Evolutionary conservation across 2,329 filamentous ascomycete species (phyloP).

Genomic region (Pseudogymnoascus sp.): DNA sequence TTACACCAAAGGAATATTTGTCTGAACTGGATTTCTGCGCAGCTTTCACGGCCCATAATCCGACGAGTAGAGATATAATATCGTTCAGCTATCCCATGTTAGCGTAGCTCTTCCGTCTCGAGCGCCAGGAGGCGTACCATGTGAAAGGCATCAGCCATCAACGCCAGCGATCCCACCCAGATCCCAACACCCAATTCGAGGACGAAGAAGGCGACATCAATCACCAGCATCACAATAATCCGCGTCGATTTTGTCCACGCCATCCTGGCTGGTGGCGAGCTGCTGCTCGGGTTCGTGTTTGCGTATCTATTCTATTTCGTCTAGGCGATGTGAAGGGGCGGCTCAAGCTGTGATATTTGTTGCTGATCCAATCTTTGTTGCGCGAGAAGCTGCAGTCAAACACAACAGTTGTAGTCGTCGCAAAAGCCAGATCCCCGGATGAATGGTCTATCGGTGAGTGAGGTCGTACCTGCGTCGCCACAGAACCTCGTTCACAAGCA

Average conservation of each 20-base stretch:
- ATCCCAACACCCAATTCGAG: constrained; percentile 83
- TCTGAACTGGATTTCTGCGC: constrained; percentile 80
- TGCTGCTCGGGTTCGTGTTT: neutral
- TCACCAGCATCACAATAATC: constrained; percentile 86
- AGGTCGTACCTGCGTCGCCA: neutral
- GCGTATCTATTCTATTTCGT: neutral
- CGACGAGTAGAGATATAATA: constrained; percentile 87
- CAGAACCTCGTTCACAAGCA: neutral
- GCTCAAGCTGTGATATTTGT: neutral
- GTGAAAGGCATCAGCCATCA: constrained; percentile 96
- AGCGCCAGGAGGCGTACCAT: constrained; percentile 56
- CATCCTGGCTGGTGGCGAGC: constrained; percentile 44
- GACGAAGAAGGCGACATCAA: constrained; percentile 85
- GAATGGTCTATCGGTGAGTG: neutral
- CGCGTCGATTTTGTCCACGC: constrained; percentile 85
- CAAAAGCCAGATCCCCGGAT: neutral
- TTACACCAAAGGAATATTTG: constrained; percentile 88
- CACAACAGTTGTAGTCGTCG: neutral
- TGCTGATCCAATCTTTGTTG: neutral
- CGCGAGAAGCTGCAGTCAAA: neutral
- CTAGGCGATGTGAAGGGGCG: neutral
- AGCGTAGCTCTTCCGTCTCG: constrained; percentile 11
- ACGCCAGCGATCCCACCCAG: constrained; percentile 79
- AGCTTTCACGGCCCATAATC: constrained; percentile 89
- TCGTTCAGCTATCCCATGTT: constrained; percentile 67